phyloP scores from a whole-genome alignment of 306 rosid species.

The Leucaena leucocephala region DNA sequence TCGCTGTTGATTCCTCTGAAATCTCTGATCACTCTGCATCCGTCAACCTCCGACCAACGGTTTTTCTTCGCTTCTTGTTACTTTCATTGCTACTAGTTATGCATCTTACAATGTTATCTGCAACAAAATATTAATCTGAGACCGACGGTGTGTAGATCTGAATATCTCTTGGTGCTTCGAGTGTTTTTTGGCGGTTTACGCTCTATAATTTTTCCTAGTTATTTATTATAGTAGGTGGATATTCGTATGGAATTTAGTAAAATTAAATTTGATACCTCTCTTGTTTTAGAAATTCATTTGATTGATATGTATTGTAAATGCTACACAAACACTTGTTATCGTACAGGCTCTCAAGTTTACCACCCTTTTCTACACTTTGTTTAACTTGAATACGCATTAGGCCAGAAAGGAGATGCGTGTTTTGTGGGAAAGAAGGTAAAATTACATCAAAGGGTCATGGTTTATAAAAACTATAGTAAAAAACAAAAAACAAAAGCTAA shows the following conservation, averaged over 20 bases:
- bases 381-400: too few relatives aligned
- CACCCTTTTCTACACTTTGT: neutral
- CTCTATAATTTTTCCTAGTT: neutral
- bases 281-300: too few relatives aligned
- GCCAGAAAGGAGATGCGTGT: too few relatives aligned
- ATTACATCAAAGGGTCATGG: too few relatives aligned
- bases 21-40: slow-evolving; percentile 62
- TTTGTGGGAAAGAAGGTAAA: too few relatives aligned
- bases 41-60: slow-evolving; percentile 40
- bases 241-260: neutral
- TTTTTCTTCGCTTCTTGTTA: slow-evolving; percentile 41
- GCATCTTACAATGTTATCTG: slow-evolving; percentile 33
- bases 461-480: too few relatives aligned
- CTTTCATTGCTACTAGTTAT: slow-evolving; percentile 42
- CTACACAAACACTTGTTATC: too few relatives aligned
- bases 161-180: slow-evolving; percentile 39
- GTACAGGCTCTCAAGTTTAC: neutral
- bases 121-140: slow-evolving; percentile 23
- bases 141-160: slow-evolving; percentile 42
- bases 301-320: too few relatives aligned
- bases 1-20: slow-evolving; percentile 87
- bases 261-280: neutral
- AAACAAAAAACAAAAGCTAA: too few relatives aligned
- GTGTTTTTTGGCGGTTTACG: neutral
- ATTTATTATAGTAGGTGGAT: neutral